These are phyloP conservation scores for Aureobasidium vineae DNA, from an alignment of 2,329 filamentous ascomycete species.

Conservation along the genomic window DNA sequence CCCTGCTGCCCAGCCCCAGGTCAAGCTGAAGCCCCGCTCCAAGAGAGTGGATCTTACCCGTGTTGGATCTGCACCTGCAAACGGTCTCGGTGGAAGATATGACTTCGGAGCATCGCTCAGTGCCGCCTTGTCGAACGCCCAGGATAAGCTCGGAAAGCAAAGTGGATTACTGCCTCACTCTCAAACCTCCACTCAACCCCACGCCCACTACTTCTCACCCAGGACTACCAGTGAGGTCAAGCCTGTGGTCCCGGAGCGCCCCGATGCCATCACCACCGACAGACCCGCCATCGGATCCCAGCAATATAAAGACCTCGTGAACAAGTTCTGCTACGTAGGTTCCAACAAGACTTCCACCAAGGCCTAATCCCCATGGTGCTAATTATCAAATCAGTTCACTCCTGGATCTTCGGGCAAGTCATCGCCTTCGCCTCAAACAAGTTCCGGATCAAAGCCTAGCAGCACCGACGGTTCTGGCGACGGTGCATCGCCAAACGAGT, in stretches of 20 bases:
- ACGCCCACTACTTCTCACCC: slow-evolving; percentile 29
- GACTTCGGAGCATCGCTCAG: slow-evolving; percentile 92
- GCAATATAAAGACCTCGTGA: slow-evolving; percentile 93
- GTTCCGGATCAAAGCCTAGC: slow-evolving; percentile 12
- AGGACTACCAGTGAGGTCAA: slow-evolving; percentile 21
- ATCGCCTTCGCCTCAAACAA: slow-evolving; percentile 29
- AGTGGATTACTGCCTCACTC: slow-evolving; percentile 45
- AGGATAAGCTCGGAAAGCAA: slow-evolving; percentile 60
- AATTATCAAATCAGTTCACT: slow-evolving; percentile 37
- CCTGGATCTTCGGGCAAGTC: slow-evolving; percentile 28
- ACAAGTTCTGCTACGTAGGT: slow-evolving; percentile 99
- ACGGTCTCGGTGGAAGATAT: slow-evolving; percentile 77
- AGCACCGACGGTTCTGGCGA: slow-evolving; percentile 26
- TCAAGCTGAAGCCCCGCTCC: slow-evolving; percentile 69
- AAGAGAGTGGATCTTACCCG: slow-evolving; percentile 60
- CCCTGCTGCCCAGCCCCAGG: slow-evolving; percentile 46
- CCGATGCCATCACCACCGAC: slow-evolving; percentile 56
- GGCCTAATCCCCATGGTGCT: slow-evolving; percentile 41
- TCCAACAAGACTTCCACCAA: slow-evolving; percentile 43
- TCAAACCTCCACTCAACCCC: not conserved
- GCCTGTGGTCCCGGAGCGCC: slow-evolving; percentile 49
- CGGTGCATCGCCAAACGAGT: slow-evolving; percentile 21
- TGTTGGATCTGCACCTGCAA: slow-evolving; percentile 56
- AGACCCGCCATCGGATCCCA: slow-evolving; percentile 75
- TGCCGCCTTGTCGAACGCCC: slow-evolving; percentile 74